These are phyloP conservation scores for Sanguinoderma infundibulare DNA, from an alignment of 1,284 basidiomycete species.

Conservation along the genomic window DNA sequence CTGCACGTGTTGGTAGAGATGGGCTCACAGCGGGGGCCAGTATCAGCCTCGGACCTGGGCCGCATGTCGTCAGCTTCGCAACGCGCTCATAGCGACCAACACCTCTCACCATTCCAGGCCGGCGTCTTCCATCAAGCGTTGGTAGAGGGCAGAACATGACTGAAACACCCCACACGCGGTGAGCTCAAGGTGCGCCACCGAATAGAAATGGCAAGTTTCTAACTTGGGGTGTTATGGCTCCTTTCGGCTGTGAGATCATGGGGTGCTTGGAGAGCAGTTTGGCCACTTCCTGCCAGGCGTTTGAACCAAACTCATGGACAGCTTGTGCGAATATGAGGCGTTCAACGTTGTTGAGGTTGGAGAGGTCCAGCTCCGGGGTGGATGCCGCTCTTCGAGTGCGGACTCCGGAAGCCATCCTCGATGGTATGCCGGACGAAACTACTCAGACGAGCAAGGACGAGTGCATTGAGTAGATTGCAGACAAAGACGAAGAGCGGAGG, in stretches of 20 bases:
- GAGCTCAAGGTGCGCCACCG: slow-evolving; percentile 8
- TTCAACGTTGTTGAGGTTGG: slow-evolving; percentile 56
- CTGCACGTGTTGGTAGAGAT: not conserved
- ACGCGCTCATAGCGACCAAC: not conserved
- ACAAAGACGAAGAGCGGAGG: slow-evolving; percentile 3
- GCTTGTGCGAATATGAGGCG: slow-evolving; percentile 82
- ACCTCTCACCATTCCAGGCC: slow-evolving; percentile 65
- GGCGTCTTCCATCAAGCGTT: slow-evolving; percentile 69
- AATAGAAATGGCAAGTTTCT: slow-evolving; percentile 30
- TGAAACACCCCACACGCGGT: slow-evolving; percentile 35
- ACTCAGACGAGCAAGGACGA: slow-evolving; percentile 1
- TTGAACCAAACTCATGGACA: slow-evolving; percentile 81
- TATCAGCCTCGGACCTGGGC: slow-evolving; percentile 27
- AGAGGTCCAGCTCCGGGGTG: slow-evolving; percentile 24
- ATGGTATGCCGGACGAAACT: not conserved
- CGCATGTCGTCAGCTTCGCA: slow-evolving; percentile 6
- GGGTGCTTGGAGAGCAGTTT: slow-evolving; percentile 71
- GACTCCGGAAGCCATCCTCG: slow-evolving; percentile 13
- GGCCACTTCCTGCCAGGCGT: slow-evolving; percentile 74
- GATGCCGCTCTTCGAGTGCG: slow-evolving; percentile 15
- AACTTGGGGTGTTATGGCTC: slow-evolving; percentile 71
- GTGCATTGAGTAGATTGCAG: slow-evolving; percentile 14
- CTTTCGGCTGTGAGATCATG: slow-evolving; percentile 61
- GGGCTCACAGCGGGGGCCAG: slow-evolving; percentile 25
- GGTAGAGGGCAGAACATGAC: slow-evolving; percentile 73